These are phyloP conservation scores for Leucocoprinus sp. DNA, from an alignment of 768 basidiomycete genomes.

Conservation along the genomic window DNA sequence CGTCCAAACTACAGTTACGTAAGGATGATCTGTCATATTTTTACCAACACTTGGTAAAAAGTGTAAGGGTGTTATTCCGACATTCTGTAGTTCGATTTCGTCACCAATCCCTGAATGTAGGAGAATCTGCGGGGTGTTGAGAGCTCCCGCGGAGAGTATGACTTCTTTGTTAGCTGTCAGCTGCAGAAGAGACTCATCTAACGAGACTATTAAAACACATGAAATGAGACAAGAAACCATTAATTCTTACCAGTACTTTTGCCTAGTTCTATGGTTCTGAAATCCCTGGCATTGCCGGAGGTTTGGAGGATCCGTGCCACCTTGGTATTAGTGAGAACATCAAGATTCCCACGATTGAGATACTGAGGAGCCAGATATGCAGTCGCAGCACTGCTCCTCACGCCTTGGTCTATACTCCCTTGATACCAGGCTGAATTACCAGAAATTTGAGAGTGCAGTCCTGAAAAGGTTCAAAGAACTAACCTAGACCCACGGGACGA, in stretches of 20 bases:
- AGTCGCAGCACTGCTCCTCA: conserved; percentile 12
- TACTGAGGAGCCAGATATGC: conserved; percentile 17
- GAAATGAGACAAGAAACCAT: neutral
- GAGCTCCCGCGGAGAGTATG: conserved; percentile 32
- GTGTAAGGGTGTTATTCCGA: conserved; percentile 19
- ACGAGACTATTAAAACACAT: neutral
- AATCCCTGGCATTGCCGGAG: neutral
- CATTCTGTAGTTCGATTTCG: conserved; percentile 10
- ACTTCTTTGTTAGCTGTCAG: conserved; percentile 41
- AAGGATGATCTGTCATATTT: conserved; percentile 23
- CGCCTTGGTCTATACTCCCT: conserved; percentile 14
- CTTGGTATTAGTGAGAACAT: conserved; percentile 18
- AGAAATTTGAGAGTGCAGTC: neutral
- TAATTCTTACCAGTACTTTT: conserved; percentile 9
- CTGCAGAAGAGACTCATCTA: neutral
- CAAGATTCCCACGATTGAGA: conserved; percentile 16
- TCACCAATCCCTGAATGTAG: conserved; percentile 28
- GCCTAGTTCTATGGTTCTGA: conserved; percentile 12
- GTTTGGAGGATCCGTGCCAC: conserved; percentile 14
- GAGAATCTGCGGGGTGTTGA: conserved; percentile 26
- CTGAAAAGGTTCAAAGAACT: neutral
- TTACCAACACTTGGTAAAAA: conserved; percentile 22
- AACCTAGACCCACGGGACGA: conserved; percentile 12
- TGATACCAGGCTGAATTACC: conserved; percentile 17
- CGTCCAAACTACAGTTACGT: conserved; percentile 15